phyloP scores from a whole-genome alignment of 108 stramenopile genomes.

The Cyclotella kingstonii region DNA sequence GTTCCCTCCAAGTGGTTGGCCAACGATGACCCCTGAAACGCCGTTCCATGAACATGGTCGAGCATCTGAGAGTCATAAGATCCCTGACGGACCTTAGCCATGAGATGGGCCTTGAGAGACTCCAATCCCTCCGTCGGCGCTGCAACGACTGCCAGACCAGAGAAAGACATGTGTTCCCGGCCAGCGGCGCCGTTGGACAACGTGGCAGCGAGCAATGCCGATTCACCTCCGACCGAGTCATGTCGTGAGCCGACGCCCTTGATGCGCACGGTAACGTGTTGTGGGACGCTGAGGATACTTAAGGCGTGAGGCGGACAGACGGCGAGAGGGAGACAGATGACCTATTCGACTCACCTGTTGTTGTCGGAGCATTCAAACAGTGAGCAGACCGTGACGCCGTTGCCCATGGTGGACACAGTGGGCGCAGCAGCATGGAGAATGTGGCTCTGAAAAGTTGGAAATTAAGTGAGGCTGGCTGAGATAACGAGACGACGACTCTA shows the following conservation, averaged over 20 bases:
- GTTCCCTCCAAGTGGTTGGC: conserved; percentile 95
- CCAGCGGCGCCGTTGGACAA: conserved; percentile 13
- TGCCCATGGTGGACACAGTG: not conserved
- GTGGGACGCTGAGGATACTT: not conserved
- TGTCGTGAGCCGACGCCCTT: conserved; percentile 23
- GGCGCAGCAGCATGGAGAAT: not conserved
- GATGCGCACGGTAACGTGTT: conserved; percentile 31
- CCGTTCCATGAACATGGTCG: conserved; percentile 96
- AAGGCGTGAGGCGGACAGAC: not conserved
- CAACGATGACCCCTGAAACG: conserved; percentile 91
- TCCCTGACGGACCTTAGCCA: conserved; percentile 1
- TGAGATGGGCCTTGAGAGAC: conserved; percentile 7
- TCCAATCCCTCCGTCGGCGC: not conserved
- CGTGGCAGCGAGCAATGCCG: conserved; percentile 28
- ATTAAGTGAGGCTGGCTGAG: not conserved
- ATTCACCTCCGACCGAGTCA: conserved; percentile 33
- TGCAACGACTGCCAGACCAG: conserved; percentile 2
- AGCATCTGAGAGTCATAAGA: conserved; percentile 77
- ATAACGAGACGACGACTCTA: not conserved
- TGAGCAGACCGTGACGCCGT: not conserved
- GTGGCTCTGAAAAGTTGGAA: not conserved
- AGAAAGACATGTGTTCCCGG: conserved; percentile 25
- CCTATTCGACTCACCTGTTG: not conserved
- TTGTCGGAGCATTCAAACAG: not conserved
- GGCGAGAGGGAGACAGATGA: not conserved